Evolutionary conservation across 768 basidiomycete genomes (phyloP), one percentile per base, ranked within the genome.

Genomic region (Paxillus involutus): DNA sequence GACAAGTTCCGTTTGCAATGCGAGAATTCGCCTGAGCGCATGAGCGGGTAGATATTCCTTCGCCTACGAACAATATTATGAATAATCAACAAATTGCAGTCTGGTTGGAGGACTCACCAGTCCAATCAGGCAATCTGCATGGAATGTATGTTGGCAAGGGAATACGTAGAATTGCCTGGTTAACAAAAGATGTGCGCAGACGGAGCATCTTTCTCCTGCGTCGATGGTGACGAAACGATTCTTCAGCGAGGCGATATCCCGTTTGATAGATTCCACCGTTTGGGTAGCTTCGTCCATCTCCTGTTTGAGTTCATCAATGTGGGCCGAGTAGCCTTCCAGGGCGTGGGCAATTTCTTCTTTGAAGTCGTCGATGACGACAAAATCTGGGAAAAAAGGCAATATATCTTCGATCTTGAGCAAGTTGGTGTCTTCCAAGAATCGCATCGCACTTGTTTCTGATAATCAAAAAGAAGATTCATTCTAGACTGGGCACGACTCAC

Each of bases 311-410:
- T 77, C 75, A 49, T 95, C 94, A 44, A 98, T 98, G 62, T 94
- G 91, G 16, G 86, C 81, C 40, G 92, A 91, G 67, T 98, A 98
- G 2, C 90, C 90, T 67, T 99, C 96, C 59, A 99, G 75, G 0
- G 97, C 97, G 56, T 88, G 87, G 47, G 95, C 96, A 59, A 98
- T 98, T 73, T 98, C 96, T 62, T 96, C 91, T 70, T 99, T 99
- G 81, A 99, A 98, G 68, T 98, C 97, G 67, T 98, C 97, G 60
- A 99, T 98, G 55, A 98, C 91, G 12, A 96, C 94, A 67, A 99
- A 99, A 73, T 98, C 96, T 2, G 97, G 96, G 85, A 99, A 98
- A 85, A 98, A 99, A 6, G 97, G 97, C 16, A 99, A 75, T 57
- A 99, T 97, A 66, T 99, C 97, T 67, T 99, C 97, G 59, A 99